These are phyloP conservation scores for Trichoderma koningii DNA, from an alignment of 2,329 filamentous ascomycete species.

Conservation along the genomic window DNA sequence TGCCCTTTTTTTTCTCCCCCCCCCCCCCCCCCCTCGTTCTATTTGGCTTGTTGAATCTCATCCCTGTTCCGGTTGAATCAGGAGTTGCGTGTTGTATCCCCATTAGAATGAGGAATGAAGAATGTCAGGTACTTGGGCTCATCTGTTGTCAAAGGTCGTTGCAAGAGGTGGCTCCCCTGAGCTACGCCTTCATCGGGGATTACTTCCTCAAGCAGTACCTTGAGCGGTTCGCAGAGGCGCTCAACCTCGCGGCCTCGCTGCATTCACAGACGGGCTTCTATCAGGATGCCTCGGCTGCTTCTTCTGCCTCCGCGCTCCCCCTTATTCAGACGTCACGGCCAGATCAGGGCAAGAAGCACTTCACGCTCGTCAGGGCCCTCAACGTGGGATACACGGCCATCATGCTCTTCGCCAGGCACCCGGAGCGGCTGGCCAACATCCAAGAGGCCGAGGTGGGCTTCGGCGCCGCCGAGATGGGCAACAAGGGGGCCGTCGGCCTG, in stretches of 20 bases:
- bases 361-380: conserved; percentile 68
- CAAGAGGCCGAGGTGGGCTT: conserved; percentile 82
- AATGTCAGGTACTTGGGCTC: too few relatives aligned
- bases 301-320: not conserved
- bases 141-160: conserved; percentile 60
- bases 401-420: conserved; percentile 76
- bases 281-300: conserved; percentile 27
- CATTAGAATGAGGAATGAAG: not conserved
- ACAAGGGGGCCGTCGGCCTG: conserved; percentile 88
- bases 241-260: conserved; percentile 66
- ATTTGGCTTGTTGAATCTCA: not conserved
- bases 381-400: conserved; percentile 90
- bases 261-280: conserved; percentile 32
- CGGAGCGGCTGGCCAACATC: conserved; percentile 62
- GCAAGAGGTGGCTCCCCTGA: conserved; percentile 86
- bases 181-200: conserved; percentile 81
- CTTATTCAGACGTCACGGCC: conserved; percentile 22
- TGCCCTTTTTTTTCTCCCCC: not conserved
- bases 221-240: conserved; percentile 66
- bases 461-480: conserved; percentile 85
- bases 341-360: conserved; percentile 44
- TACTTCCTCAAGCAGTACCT: conserved; percentile 78
- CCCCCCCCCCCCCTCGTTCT: too few relatives aligned
- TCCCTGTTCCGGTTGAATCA: not conserved
- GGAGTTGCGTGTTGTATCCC: too few relatives aligned